Conservation (phyloP, 805 yeast species). For the Kazachstania taianensis region DNA sequence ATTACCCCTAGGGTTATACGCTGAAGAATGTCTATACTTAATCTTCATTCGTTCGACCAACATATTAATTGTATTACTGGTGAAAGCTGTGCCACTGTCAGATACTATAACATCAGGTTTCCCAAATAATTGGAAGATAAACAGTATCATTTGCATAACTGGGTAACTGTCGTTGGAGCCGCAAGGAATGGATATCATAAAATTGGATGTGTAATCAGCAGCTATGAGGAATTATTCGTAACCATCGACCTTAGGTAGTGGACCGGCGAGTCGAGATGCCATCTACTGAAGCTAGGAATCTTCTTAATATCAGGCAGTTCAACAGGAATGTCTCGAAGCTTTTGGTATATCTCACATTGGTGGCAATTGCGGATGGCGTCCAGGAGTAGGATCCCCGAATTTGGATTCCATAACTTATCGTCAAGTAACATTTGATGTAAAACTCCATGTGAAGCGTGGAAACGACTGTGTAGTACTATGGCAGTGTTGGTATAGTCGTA, state of each 20-base stretch:
- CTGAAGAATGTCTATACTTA: neutral
- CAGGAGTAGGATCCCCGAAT: neutral
- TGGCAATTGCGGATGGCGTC: neutral
- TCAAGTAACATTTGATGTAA: neutral
- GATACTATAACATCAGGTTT: neutral
- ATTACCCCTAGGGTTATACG: neutral
- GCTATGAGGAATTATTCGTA: neutral
- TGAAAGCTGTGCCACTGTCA: neutral
- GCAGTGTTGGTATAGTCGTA: neutral
- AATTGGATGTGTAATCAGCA: constrained; percentile 2
- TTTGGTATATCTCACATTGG: constrained; percentile 2
- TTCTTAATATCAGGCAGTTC: neutral
- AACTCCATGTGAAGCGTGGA: constrained; percentile 2
- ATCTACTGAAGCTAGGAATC: neutral
- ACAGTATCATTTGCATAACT: neutral
- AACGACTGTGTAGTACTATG: neutral
- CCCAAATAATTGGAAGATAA: neutral
- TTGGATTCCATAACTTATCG: constrained; percentile 1
- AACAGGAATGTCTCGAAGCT: neutral
- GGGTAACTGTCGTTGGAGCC: neutral
- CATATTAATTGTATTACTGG: neutral
- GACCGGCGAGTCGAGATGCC: constrained; percentile 5
- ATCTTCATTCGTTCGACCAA: neutral
- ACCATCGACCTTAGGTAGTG: neutral
- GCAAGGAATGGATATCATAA: neutral